phyloP scores from a whole-genome alignment of 2,329 filamentous ascomycete genomes.

The Sporothrix dimorphospora region DNA sequence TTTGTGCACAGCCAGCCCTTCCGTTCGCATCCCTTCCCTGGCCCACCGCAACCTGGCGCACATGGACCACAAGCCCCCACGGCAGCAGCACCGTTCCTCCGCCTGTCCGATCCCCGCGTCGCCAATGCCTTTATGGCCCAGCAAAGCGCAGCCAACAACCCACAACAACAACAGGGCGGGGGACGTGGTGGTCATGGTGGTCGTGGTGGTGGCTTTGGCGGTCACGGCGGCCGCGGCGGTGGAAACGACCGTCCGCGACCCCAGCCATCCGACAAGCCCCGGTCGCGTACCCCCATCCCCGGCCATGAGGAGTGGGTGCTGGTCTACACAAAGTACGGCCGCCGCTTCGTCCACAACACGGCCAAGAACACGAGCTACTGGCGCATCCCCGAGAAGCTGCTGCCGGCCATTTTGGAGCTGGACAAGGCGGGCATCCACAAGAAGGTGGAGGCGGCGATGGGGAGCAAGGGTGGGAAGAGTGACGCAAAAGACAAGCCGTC shows the following conservation, averaged over 20 bases:
- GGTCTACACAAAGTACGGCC: conserved; percentile 87
- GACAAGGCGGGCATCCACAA: conserved; percentile 72
- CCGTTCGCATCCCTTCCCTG: background rate
- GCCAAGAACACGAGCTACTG: conserved; percentile 88
- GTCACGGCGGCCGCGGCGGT: conserved; percentile 19
- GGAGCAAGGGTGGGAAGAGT: background rate
- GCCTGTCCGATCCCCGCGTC: conserved; percentile 57
- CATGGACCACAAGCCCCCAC: conserved; percentile 46
- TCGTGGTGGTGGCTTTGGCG: background rate
- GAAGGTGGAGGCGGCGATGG: conserved; percentile 42
- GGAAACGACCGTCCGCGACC: conserved; percentile 62
- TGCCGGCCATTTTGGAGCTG: conserved; percentile 72
- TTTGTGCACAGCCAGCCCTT: conserved; percentile 37
- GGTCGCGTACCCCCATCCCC: conserved; percentile 76
- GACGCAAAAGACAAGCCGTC: background rate
- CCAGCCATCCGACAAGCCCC: conserved; percentile 79
- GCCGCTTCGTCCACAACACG: conserved; percentile 88
- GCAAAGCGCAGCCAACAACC: conserved; percentile 37
- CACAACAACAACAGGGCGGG: conserved; percentile 38
- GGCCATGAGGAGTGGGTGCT: conserved; percentile 85
- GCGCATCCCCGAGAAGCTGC: conserved; percentile 87
- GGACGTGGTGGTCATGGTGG: conserved; percentile 31
- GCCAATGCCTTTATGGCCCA: conserved; percentile 66
- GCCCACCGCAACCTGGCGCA: background rate
- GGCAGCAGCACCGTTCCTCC: conserved; percentile 39